Percentiles rank a stretch among this genome's conserved stretches.
phyloP scores from a whole-genome alignment of 2,329 filamentous ascomycete genomes.

The Fusarium verticillioides region DNA sequence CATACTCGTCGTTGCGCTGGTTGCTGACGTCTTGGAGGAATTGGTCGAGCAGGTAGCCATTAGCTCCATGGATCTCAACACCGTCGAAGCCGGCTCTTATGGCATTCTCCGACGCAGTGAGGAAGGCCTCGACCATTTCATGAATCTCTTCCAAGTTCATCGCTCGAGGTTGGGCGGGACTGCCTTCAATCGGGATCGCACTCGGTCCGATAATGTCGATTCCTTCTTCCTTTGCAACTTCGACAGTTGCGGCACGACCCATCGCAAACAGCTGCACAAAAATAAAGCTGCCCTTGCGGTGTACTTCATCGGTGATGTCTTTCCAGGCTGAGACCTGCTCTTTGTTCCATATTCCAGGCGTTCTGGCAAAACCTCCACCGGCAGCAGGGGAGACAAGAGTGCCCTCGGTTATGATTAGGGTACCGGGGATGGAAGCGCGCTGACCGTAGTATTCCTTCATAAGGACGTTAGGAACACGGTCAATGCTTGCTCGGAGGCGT shows the following conservation, averaged over 20 bases:
- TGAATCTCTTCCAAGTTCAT: slow-evolving; percentile 75
- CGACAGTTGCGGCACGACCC: slow-evolving; percentile 62
- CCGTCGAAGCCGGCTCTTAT: slow-evolving; percentile 75
- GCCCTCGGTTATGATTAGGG: slow-evolving; percentile 58
- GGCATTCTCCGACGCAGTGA: slow-evolving; percentile 63
- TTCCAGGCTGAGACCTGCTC: slow-evolving; percentile 70
- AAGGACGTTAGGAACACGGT: slow-evolving; percentile 40
- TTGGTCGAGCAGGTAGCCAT: slow-evolving; percentile 71
- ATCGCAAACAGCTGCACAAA: slow-evolving; percentile 71
- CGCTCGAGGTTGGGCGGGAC: slow-evolving; percentile 65
- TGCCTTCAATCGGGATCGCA: slow-evolving; percentile 54
- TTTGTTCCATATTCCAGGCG: slow-evolving; percentile 68
- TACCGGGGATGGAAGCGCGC: slow-evolving; percentile 55
- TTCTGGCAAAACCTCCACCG: slow-evolving; percentile 52
- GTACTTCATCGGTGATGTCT: slow-evolving; percentile 70
- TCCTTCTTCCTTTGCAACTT: slow-evolving; percentile 43
- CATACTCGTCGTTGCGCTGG: slow-evolving; percentile 62
- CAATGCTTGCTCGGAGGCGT: slow-evolving; percentile 58
- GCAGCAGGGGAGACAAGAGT: slow-evolving; percentile 54
- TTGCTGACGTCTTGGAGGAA: slow-evolving; percentile 66
- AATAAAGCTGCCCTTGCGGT: slow-evolving; percentile 69
- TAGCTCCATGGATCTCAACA: slow-evolving; percentile 69
- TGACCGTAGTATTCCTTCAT: slow-evolving; percentile 61
- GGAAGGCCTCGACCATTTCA: slow-evolving; percentile 67
- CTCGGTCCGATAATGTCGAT: slow-evolving; percentile 44